These are phyloP conservation scores for Pleurotus djamor DNA, from an alignment of 768 basidiomycete species.

Conservation along the genomic window DNA sequence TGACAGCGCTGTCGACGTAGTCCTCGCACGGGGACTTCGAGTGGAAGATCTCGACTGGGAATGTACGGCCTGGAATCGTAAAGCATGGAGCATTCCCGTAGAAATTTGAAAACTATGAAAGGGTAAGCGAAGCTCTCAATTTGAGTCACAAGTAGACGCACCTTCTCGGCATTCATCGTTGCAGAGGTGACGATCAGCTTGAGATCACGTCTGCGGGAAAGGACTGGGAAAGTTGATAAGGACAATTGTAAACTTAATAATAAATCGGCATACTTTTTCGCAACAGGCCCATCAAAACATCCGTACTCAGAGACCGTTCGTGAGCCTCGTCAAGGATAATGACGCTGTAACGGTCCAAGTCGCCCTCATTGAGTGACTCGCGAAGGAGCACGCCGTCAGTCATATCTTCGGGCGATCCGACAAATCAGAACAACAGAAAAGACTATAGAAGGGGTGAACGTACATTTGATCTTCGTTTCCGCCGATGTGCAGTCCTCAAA, in stretches of 20 bases:
- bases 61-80: constrained; percentile 90
- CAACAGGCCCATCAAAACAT: constrained; percentile 95
- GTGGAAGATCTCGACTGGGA: constrained; percentile 96
- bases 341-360: constrained; percentile 93
- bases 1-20: constrained; percentile 97
- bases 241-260: background rate
- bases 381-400: constrained; percentile 98
- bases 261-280: constrained; percentile 71
- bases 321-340: constrained; percentile 99
- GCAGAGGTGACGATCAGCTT: constrained; percentile 98
- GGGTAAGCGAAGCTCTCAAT: background rate
- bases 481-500: constrained; percentile 97
- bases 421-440: background rate
- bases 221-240: constrained; percentile 38
- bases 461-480: constrained; percentile 97
- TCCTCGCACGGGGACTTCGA: constrained; percentile 98
- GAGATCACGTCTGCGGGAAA: constrained; percentile 88
- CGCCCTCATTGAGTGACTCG: constrained; percentile 98
- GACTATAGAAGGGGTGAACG: constrained; percentile 19
- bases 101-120: constrained; percentile 83
- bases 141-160: constrained; percentile 21
- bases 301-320: constrained; percentile 95
- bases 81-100: constrained; percentile 95
- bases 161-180: constrained; percentile 99
- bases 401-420: constrained; percentile 64